Evolutionary conservation across 768 basidiomycete species (phyloP), one percentile per base, ranked within the genome.

Genomic region (Hygrophorus russula): DNA sequence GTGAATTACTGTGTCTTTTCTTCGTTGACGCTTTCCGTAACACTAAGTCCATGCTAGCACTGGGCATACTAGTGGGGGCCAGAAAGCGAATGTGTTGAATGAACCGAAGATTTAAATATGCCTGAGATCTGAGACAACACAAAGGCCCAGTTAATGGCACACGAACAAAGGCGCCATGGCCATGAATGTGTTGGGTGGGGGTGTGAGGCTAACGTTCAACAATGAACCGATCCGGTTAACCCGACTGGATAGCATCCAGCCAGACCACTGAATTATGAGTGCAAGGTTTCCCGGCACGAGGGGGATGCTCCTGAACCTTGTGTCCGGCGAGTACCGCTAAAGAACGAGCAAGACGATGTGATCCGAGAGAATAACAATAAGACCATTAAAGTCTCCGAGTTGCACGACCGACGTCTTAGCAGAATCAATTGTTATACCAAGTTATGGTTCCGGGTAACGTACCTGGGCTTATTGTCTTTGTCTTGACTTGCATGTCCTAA

Each of bases 391-490:
- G 19, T 4, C 5, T 37, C 15, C 13, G 17, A 4, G 18, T n/a
- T n/a, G n/a, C n/a, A n/a, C n/a, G 18, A 20, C 2, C 24, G 29
- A 14, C 18, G 24, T 34, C 31, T 38, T 18, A n/a, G 2, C 13
- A 18, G 8, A 17, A 18, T 9, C 14, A 39, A 20, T 45, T 45
- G 44, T 38, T 37, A 45, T 18, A 28, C 13, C 36, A 39, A 13
- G 11, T 8, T 14, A 34, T 17, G 44, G 4, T 39, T 13, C 28
- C 17, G 19, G 20, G 29, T 29, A 39, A 43, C 35, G 63, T 68
- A 58, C 66, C 65, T 66, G 60, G 58, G 53, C 62, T 64, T 67
- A 67, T 67, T 68, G 66, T 68, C 56, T 19, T 46, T 38, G 31
- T 17, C 20, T 32, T 28, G 36, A 31, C 37, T 41, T 44, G 24